These are phyloP conservation scores for Prinsepia uniflora DNA, from an alignment of 306 rosid genomes.

Conservation along the genomic window DNA sequence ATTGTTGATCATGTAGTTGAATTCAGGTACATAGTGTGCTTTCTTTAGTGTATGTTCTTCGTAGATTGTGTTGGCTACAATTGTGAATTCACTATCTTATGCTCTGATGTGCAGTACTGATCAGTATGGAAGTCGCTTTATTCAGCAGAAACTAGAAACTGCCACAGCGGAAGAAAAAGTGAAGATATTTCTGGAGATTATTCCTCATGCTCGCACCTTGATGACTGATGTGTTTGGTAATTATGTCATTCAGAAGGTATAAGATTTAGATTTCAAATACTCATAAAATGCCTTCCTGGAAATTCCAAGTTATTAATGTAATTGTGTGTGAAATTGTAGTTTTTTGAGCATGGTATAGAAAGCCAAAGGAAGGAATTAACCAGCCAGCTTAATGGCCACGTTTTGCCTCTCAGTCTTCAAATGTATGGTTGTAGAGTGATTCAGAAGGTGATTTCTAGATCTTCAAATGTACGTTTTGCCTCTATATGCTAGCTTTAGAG, in stretches of 20 bases:
- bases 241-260: constrained; percentile 95
- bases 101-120: constrained; percentile 66
- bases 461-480: too few species aligned
- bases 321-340: constrained; percentile 47
- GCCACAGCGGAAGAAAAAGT: constrained; percentile 72
- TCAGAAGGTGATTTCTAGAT: constrained; percentile 71
- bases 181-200: constrained; percentile 80
- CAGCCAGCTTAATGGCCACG: constrained; percentile 71
- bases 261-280: constrained; percentile 21
- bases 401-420: constrained; percentile 93
- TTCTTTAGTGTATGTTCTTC: constrained; percentile 17
- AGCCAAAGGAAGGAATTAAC: constrained; percentile 81
- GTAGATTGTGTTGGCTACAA: constrained; percentile 22
- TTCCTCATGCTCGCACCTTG: constrained; percentile 82
- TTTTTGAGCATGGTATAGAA: constrained; percentile 92
- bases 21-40: constrained; percentile 58
- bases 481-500: constrained; percentile 2
- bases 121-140: constrained; percentile 98
- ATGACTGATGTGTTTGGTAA: constrained; percentile 97
- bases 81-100: constrained; percentile 26
- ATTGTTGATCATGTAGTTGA: constrained; percentile 72
- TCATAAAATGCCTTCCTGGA: constrained; percentile 5
- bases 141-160: constrained; percentile 92
- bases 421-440: constrained; percentile 99
- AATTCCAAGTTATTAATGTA: constrained; percentile 19